Base-by-base conservation (phyloP, 805 yeast genomes). In the Pichia deserticola region DNA sequence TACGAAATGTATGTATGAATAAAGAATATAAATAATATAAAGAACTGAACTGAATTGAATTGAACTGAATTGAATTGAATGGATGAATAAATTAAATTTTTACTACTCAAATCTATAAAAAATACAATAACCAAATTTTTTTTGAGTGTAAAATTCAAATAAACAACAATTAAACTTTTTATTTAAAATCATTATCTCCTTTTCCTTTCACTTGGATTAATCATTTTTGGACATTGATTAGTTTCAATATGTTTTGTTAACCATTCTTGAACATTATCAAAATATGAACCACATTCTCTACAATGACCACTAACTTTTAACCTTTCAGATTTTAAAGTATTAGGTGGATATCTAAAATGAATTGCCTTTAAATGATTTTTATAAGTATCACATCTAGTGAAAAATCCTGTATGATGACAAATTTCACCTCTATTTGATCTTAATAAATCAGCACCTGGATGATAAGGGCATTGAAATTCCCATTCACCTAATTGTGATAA, bases 281-380 rank as follows among this genome's bases (percentile, higher is more conserved):
- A 90, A 47, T 67, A 67, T 59, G 67, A 62, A 33, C 84, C 85
- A 66, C 97, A 90, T 63, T 81, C 84, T 59, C 82, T 81, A 68
- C 97, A 90, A 49, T 71, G 72, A 7, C 97, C 97, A 25, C 74
- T 65, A 40, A 82, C 86, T 46, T 78, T 75, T 25, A 68, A 65
- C 54, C 97, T 76, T 58, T 87, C 85, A 53, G 78, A 81, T 66
- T 89, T 88, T 61, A 82, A 79, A 4, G 96, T 89, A 7, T 96
- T 96, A 38, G 77, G 76, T 5, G 97, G 97, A 65, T 89, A 89
- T 55, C 79, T 84, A 64, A 89, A 89, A 62, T 89, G 97, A 53
- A 89, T 75, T 2, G 96, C 95, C 64, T 86, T 87, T 53, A 89
- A 72, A 67, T 89, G 97, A 67, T 89, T 89, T 62, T 89, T 89